phyloP scores from a whole-genome alignment of 768 basidiomycete genomes.

The Leccinum aurantiacum region DNA sequence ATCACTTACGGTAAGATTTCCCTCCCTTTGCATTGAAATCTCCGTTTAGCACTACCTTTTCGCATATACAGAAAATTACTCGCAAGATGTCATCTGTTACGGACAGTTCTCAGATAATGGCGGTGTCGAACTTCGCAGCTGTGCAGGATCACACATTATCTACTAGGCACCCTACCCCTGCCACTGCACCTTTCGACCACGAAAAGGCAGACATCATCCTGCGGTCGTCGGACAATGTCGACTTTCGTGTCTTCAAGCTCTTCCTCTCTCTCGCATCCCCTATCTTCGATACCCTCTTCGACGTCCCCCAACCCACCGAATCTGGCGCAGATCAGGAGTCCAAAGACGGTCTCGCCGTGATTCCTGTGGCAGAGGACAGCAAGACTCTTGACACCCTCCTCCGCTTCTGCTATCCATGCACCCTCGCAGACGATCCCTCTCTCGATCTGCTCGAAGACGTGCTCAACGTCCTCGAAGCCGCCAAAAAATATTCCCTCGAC shows the following conservation, averaged over 20 bases:
- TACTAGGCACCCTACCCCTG: neutral
- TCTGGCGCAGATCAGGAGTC: neutral
- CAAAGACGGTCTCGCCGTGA: neutral
- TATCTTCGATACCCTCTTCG: neutral
- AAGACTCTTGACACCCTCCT: constrained; percentile 9
- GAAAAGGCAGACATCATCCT: neutral
- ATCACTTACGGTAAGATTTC: neutral
- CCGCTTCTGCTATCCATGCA: constrained; percentile 22
- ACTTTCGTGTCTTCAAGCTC: too few species aligned
- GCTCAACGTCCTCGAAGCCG: neutral
- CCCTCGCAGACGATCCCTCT: neutral
- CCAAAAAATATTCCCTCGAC: neutral
- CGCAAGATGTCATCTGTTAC: neutral
- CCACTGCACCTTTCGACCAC: neutral
- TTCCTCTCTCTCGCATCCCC: neutral
- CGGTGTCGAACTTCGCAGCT: too few species aligned
- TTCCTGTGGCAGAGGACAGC: neutral
- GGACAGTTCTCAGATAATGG: neutral
- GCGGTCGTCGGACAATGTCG: neutral
- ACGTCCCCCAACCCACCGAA: neutral
- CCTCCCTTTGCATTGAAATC: neutral
- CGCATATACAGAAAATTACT: neutral
- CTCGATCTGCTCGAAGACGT: neutral
- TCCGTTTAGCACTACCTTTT: neutral
- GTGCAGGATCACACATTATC: neutral